Percentiles rank a stretch among this genome's conserved stretches.
These are phyloP conservation scores for Trichaptum fuscoviolaceum DNA, from an alignment of 768 basidiomycete species.

Conservation along the genomic window DNA sequence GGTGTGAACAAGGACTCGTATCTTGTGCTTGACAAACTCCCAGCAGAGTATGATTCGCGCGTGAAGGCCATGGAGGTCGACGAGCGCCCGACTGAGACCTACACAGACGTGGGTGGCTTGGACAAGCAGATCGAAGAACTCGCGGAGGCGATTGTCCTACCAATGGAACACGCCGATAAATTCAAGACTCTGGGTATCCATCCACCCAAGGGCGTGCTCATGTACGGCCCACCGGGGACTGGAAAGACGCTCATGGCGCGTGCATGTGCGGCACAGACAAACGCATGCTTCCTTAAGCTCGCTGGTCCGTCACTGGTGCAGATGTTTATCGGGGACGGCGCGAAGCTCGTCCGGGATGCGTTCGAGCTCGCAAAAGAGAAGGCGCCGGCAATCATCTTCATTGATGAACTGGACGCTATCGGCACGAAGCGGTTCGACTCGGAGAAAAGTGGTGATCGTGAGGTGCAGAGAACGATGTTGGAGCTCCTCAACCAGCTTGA, in stretches of 20 bases:
- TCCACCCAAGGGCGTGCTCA: constrained; percentile 95
- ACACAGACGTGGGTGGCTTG: constrained; percentile 95
- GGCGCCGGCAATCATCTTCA: constrained; percentile 98
- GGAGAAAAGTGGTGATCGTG: constrained; percentile 97
- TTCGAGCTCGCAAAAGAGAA: constrained; percentile 98
- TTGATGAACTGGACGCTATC: constrained; percentile 97
- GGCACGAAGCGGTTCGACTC: constrained; percentile 98
- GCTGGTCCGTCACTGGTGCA: constrained; percentile 97
- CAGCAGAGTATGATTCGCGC: constrained; percentile 95
- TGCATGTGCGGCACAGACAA: constrained; percentile 96
- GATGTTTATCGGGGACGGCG: constrained; percentile 99
- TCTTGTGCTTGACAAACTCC: constrained; percentile 90
- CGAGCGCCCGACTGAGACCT: constrained; percentile 94
- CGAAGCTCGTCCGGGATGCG: constrained; percentile 96
- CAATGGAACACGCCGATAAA: constrained; percentile 98
- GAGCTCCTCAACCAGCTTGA: constrained; percentile 97
- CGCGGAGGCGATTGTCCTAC: constrained; percentile 95
- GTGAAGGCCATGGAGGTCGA: constrained; percentile 99
- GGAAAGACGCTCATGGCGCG: constrained; percentile 97
- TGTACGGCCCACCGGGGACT: constrained; percentile 98
- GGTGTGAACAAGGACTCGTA: constrained; percentile 99
- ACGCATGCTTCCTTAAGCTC: constrained; percentile 96
- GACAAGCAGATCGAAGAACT: constrained; percentile 99
- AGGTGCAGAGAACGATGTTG: constrained; percentile 99
- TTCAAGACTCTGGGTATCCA: constrained; percentile 98